phyloP scores from a whole-genome alignment of 441 rosid species.

The Croton setiger region DNA sequence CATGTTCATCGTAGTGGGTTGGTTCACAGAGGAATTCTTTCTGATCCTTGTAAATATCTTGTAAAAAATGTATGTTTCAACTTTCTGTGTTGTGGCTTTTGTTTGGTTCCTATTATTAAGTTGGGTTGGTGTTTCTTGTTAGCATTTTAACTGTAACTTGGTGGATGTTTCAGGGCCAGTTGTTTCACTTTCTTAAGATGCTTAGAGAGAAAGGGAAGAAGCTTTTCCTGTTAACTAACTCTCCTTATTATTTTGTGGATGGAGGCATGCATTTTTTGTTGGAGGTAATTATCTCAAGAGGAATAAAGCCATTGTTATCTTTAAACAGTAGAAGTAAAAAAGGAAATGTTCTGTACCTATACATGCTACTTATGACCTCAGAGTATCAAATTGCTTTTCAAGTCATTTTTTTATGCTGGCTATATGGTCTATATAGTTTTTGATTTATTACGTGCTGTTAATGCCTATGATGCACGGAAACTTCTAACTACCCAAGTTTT shows the following conservation, averaged over 20 bases:
- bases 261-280: slow-evolving; percentile 92
- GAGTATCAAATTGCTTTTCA: background rate
- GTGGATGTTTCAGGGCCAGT: slow-evolving; percentile 50
- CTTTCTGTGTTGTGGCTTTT: background rate
- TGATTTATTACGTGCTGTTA: too few relatives aligned
- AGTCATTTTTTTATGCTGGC: too few relatives aligned
- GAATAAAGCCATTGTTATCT: background rate
- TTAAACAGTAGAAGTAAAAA: slow-evolving; percentile 1
- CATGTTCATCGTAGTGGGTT: slow-evolving; percentile 95
- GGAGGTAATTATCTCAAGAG: slow-evolving; percentile 55
- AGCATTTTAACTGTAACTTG: slow-evolving; percentile 15
- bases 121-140: slow-evolving; percentile 8
- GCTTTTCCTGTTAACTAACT: slow-evolving; percentile 87
- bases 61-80: slow-evolving; percentile 66
- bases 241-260: slow-evolving; percentile 94
- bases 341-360: background rate
- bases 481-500: too few relatives aligned
- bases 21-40: slow-evolving; percentile 88
- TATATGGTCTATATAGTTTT: too few relatives aligned
- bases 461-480: too few relatives aligned
- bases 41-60: slow-evolving; percentile 75
- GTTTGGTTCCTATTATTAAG: background rate
- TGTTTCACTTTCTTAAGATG: slow-evolving; percentile 66
- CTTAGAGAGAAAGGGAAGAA: slow-evolving; percentile 91
- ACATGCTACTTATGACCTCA: background rate